Evolutionary conservation across 176 grass and related monocot species (phyloP), one percentile per base, ranked within the genome.

Genomic region (Chrysopogon serrulatus): DNA sequence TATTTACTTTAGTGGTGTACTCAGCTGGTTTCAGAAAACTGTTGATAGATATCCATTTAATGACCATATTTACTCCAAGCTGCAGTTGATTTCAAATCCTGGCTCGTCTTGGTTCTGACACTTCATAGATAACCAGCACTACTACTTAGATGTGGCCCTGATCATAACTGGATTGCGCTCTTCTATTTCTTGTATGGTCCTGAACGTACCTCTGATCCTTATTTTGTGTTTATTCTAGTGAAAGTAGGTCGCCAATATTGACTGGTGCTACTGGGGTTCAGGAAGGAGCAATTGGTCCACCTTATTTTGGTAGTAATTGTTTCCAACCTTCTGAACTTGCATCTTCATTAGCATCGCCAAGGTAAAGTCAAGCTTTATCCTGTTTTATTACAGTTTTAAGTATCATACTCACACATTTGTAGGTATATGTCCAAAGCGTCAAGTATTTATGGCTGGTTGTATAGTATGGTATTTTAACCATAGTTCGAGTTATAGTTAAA

Each of bases 261-360:
- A 83, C 86, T 40, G 86, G 77, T 75, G 61, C 66, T 59, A 45
- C 76, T 78, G 90, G 83, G 14, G 59, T 88, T 45, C 49, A 74
- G 31, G 88, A 79, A 40, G 81, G 69, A 74, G 75, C 89, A n/a
- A 78, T 85, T 83, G 48, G 33, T 71, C 83, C 82, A 73, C 86
- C 80, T 18, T 87, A 90, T 76, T 72, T 94, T 84, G 76, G 84
- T 61, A 90, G 80, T 49, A 88, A 90, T 82, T 90, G 86, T 80
- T 73, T 79, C 65, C n/a, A 71, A 72, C 33, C 56, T 80, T 86
- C 76, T 76, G 75, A 85, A 80, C 53, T 86, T 36, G 28, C 28
- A 44, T 81, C 84, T 66, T 81, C 78, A 73, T 84, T 72, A 57
- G 28, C 59, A 83, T 66, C 73, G 34, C 76, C 85, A 27, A 76